Evolutionary conservation across 768 basidiomycete genomes (phyloP), one percentile per base, ranked within the genome.

Genomic region (Tephrocybe sp.): DNA sequence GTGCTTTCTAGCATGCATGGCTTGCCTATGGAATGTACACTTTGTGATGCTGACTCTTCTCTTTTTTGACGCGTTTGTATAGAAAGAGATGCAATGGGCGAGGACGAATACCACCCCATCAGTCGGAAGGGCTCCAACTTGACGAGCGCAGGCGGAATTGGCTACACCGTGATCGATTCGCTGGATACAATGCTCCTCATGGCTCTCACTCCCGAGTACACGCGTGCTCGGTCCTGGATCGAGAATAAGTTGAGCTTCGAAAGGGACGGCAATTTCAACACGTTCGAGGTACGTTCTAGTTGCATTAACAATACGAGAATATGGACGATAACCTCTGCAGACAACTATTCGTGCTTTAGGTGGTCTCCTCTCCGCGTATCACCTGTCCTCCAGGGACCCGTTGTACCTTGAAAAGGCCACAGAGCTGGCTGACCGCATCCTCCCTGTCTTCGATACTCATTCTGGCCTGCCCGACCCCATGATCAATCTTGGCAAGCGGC

Each of bases 321-420:
- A n/a, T n/a, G n/a, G n/a, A n/a, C n/a, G n/a, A n/a, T n/a, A n/a
- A 37, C 37, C 34, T 26, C 44, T 11, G n/a, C 55, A 95, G 92
- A 94, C 90, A 1, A 97, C 93, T 0, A 98, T 97, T 46, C 85
- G 95, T 20, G 81, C 96, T 1, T 76, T 98, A 3, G 95, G 96
- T 8, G 96, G 96, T 0, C 79, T 98, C 3, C 74, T 98, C 1
- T 85, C 93, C 1, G 88, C 93, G 0, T 85, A 93, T 62, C 83
- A 93, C 61, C 78, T 97, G 9, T 85, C 90, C 0, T 76, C 66
- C 1, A 71, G 80, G 26, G 88, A 94, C 53, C 59, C 73, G 4
- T 60, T 95, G 2, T 93, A 83, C 64, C 79, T 97, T 9, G 74
- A 85, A 50, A 85, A 84, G 54, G 92, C 95, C 1, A 68, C 75